These are phyloP conservation scores for Ceratocystis eucalypticola DNA, from an alignment of 2,329 filamentous ascomycete species.

Conservation along the genomic window DNA sequence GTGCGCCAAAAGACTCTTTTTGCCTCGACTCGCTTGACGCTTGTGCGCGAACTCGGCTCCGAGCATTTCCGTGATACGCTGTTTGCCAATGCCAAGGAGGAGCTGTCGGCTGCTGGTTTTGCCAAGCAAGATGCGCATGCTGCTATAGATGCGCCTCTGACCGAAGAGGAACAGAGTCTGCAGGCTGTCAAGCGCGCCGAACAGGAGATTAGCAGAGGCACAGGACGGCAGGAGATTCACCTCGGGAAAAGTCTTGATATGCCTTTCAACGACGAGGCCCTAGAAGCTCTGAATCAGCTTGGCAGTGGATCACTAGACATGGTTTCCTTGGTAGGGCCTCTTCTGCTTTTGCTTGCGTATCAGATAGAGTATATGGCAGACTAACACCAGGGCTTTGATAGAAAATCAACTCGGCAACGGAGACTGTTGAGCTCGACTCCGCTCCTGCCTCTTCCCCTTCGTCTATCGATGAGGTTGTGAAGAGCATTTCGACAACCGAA, in stretches of 20 bases:
- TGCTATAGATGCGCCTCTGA: conserved; percentile 53
- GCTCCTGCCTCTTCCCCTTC: conserved; percentile 37
- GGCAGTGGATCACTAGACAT: conserved; percentile 39
- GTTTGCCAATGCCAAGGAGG: conserved; percentile 55
- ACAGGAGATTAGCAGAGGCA: conserved; percentile 58
- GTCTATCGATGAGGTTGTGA: conserved; percentile 42
- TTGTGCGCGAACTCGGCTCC: conserved; percentile 61
- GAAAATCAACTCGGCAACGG: conserved; percentile 59
- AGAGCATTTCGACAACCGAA: conserved; percentile 50
- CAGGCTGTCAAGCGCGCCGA: conserved; percentile 63
- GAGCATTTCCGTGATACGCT: conserved; percentile 68
- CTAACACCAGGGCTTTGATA: conserved; percentile 25
- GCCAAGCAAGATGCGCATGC: conserved; percentile 57
- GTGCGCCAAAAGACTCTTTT: conserved; percentile 83
- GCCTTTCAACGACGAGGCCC: conserved; percentile 48
- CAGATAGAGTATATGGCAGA: neutral
- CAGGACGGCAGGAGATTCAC: conserved; percentile 44
- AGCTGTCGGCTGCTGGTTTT: conserved; percentile 58
- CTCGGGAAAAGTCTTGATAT: conserved; percentile 44
- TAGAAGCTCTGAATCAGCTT: conserved; percentile 49
- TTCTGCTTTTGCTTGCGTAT: neutral
- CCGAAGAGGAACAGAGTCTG: conserved; percentile 60
- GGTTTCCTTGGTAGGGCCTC: conserved; percentile 49
- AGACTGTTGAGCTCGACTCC: conserved; percentile 52
- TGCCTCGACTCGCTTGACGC: conserved; percentile 60